phyloP scores from a whole-genome alignment of 768 basidiomycete species.

The Favolaschia claudopus region DNA sequence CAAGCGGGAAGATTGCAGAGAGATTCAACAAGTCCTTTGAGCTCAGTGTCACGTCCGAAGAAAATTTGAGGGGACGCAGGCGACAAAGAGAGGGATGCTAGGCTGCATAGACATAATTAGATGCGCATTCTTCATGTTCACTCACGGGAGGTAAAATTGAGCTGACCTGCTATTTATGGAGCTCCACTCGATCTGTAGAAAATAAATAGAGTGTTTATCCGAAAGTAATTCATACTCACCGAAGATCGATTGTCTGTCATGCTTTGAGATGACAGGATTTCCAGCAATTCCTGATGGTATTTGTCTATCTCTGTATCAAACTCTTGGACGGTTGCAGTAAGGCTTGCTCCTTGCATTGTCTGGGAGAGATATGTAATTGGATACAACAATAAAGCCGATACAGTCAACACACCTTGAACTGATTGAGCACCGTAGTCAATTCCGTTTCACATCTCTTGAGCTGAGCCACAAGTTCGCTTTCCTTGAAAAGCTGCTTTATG shows the following conservation, averaged over 20 bases:
- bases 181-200: not conserved
- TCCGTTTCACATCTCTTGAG: not conserved
- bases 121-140: not conserved
- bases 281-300: no score
- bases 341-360: no score
- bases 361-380: no score
- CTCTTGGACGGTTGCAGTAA: no score
- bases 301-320: no score
- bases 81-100: not conserved
- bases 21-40: not conserved
- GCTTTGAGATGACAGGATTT: no score
- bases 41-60: not conserved
- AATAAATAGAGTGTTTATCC: no score
- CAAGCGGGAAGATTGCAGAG: not conserved
- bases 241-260: no score
- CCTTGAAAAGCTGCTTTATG: not conserved
- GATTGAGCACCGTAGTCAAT: not conserved
- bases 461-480: not conserved
- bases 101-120: not conserved
- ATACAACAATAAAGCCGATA: no score
- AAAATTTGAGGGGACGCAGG: constrained; percentile 1
- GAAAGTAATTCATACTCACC: not conserved
- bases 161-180: not conserved
- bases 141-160: no score
- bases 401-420: not conserved